Evolutionary conservation across 345 rosid species (phyloP).

Genomic region (Salix suchowensis): DNA sequence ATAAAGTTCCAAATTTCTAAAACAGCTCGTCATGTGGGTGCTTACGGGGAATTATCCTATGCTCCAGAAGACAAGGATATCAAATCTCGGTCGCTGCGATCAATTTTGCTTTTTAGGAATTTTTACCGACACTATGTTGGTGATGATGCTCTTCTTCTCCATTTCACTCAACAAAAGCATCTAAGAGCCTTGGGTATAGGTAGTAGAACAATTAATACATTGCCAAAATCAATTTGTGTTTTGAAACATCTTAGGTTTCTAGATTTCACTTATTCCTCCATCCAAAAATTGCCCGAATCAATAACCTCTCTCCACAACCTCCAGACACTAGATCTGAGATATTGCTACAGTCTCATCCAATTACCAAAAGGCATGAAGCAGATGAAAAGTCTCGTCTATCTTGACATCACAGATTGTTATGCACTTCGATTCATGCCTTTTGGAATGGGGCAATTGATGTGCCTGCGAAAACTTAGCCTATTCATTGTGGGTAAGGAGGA

Average conservation of each 20-base stretch:
- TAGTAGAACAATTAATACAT: too few relatives aligned
- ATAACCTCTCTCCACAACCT: constrained; percentile 11
- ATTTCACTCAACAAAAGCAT: too few relatives aligned
- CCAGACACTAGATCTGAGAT: neutral
- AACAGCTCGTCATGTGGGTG: neutral
- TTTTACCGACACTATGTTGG: too few relatives aligned
- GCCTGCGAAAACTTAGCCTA: constrained; percentile 5
- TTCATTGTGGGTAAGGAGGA: constrained; percentile 10
- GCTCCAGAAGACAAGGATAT: too few relatives aligned
- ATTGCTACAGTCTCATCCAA: rapidly evolving
- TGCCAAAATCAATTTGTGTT: neutral
- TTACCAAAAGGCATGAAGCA: constrained; percentile 4
- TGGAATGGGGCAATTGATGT: constrained; percentile 4
- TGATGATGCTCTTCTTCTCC: too few relatives aligned
- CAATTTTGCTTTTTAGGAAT: too few relatives aligned
- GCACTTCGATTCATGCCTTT: neutral
- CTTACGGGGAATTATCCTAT: too few relatives aligned
- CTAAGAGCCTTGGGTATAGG: too few relatives aligned
- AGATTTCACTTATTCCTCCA: too few relatives aligned
- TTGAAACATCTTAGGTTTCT: constrained; percentile 22
- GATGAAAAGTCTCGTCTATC: neutral
- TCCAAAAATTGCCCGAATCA: too few relatives aligned
- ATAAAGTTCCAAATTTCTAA: neutral
- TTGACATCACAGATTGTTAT: neutral
- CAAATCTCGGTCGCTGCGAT: too few relatives aligned